Conservation (phyloP, 2,329 filamentous ascomycete species). For the Sclerotinia spermophila region DNA sequence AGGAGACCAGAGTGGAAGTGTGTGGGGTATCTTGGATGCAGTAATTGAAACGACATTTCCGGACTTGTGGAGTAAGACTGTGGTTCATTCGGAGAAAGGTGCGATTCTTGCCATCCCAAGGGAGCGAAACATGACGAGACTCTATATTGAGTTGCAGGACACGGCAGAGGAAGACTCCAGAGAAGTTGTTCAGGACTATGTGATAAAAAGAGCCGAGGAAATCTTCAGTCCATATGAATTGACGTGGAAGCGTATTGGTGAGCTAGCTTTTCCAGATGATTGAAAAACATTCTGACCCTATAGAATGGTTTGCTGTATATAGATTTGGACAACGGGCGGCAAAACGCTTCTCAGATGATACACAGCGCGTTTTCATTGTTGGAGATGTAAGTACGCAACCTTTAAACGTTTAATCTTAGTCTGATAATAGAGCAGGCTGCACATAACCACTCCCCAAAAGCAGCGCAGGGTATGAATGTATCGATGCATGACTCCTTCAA, state of each 20-base stretch:
- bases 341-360: constrained; percentile 47
- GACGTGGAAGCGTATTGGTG: constrained; percentile 68
- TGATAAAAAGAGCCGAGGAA: constrained; percentile 62
- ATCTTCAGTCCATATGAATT: constrained; percentile 57
- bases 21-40: constrained; percentile 56
- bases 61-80: constrained; percentile 56
- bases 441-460: constrained; percentile 60
- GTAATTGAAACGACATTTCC: constrained; percentile 46
- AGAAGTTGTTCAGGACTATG: constrained; percentile 57
- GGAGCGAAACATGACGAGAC: constrained; percentile 55
- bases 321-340: constrained; percentile 58
- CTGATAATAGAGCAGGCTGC: constrained; percentile 40
- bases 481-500: constrained; percentile 59
- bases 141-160: constrained; percentile 58
- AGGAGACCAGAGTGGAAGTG: constrained; percentile 53
- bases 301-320: constrained; percentile 61
- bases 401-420: constrained; percentile 32
- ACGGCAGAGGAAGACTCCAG: constrained; percentile 43
- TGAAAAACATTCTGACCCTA: constrained; percentile 51
- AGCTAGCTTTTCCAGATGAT: constrained; percentile 48
- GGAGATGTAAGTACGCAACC: constrained; percentile 39
- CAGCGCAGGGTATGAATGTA: constrained; percentile 58
- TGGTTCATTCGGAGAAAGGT: constrained; percentile 53
- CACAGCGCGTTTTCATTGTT: constrained; percentile 57
- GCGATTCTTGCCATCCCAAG: constrained; percentile 61